A percentile compares a stretch with the other conserved stretches of the same genome.
These are phyloP conservation scores for Claviceps purpurea DNA, from an alignment of 2,329 filamentous ascomycete genomes.

Conservation along the genomic window DNA sequence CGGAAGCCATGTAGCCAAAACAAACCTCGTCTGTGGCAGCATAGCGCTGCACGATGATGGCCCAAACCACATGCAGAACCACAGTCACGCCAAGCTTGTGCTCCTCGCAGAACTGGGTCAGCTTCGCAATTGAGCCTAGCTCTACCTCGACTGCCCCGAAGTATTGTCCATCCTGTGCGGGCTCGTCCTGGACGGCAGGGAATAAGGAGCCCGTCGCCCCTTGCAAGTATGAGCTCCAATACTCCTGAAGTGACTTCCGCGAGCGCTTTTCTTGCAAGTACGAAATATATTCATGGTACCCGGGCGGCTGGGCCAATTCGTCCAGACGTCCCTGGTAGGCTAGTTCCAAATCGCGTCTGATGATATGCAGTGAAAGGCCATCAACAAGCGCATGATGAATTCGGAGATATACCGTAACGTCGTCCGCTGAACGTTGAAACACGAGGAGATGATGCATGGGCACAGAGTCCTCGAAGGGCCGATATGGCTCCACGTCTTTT, in stretches of 20 bases:
- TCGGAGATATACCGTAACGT: constrained; percentile 15
- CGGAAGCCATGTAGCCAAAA: constrained; percentile 40
- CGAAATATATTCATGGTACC: not conserved
- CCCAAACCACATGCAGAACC: constrained; percentile 38
- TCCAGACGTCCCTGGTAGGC: not conserved
- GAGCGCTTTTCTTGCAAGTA: not conserved
- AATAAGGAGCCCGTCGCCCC: not conserved
- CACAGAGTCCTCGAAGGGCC: not conserved
- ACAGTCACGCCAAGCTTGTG: constrained; percentile 32
- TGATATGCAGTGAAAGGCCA: constrained; percentile 14
- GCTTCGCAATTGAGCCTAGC: not conserved
- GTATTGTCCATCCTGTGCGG: not conserved
- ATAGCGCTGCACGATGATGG: constrained; percentile 32
- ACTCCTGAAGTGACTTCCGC: not conserved
- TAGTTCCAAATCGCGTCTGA: constrained; percentile 2
- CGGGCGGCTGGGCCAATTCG: not conserved
- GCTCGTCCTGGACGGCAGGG: not conserved
- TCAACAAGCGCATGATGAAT: constrained; percentile 22
- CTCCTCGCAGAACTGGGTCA: constrained; percentile 20
- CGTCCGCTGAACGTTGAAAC: not conserved
- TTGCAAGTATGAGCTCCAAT: constrained; percentile 4
- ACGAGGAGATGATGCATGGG: not conserved
- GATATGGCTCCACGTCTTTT: too few relatives aligned
- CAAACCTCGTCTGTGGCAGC: constrained; percentile 33
- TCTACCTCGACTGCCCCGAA: not conserved